Evolutionary conservation across 495 filamentous ascomycete genomes (phyloP).

Genomic region (Neurospora sp.): DNA sequence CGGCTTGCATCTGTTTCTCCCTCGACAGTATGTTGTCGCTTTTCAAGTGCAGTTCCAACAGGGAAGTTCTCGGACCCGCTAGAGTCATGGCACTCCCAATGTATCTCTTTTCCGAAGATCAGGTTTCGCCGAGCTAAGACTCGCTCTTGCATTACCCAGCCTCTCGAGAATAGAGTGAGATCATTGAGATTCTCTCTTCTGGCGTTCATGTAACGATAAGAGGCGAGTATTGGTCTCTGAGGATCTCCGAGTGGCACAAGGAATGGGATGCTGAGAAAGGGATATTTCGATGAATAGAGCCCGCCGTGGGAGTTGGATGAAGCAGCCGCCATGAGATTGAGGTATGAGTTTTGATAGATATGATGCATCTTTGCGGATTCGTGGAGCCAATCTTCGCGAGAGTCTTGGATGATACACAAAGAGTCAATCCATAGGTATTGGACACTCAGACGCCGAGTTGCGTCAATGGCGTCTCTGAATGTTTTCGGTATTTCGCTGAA

Average conservation of each 20-base stretch:
- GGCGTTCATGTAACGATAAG: not conserved
- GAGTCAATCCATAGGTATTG: constrained; percentile 29
- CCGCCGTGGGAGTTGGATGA: not conserved
- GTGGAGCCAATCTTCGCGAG: constrained; percentile 17
- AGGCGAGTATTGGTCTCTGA: not conserved
- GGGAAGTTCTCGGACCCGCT: not conserved
- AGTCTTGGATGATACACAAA: constrained; percentile 28
- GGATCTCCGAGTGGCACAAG: not conserved
- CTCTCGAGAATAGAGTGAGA: not conserved
- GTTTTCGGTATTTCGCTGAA: not conserved
- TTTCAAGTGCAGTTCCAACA: not conserved
- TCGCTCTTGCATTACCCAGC: not conserved
- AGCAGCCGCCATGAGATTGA: constrained; percentile 5
- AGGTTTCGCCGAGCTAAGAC: not conserved
- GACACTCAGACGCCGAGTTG: constrained; percentile 5
- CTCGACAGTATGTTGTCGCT: not conserved
- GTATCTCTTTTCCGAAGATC: not conserved
- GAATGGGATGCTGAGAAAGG: not conserved
- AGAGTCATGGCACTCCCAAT: not conserved
- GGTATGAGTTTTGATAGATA: constrained; percentile 17
- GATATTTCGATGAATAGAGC: not conserved
- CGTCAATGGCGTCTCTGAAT: constrained; percentile 6
- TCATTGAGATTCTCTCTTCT: not conserved
- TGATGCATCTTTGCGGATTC: constrained; percentile 19
- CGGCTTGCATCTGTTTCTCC: not conserved